Conservation (phyloP, 1,284 basidiomycete species). For the Pseudozyma thailandica region DNA sequence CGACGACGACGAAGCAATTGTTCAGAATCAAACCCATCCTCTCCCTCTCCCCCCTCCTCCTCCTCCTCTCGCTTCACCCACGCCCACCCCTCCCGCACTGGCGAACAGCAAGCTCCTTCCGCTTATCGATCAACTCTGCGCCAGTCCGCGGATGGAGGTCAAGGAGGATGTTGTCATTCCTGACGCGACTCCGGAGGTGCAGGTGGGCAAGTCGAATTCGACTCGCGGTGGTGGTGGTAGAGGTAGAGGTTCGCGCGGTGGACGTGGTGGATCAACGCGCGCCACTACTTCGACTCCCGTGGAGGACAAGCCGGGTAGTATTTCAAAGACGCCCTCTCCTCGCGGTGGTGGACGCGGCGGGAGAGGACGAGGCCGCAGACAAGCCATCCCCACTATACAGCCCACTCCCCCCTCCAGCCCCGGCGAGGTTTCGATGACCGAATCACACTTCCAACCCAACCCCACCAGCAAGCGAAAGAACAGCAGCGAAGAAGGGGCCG, state of each 20-base stretch:
- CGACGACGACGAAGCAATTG: conserved; percentile 14
- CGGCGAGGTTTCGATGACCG: background rate
- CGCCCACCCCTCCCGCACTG: background rate
- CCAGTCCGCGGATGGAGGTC: no score
- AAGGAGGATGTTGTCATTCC: no score
- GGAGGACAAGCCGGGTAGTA: no score
- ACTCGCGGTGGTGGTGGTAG: conserved; percentile 14
- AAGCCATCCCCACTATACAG: background rate
- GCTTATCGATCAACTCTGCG: no score
- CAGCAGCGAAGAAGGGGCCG: background rate
- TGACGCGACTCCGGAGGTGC: background rate
- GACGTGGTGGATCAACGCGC: conserved; percentile 1
- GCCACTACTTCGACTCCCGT: no score
- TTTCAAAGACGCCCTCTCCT: no score
- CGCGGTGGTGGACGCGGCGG: no score
- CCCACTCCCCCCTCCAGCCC: background rate
- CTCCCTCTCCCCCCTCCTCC: background rate
- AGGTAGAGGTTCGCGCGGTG: conserved; percentile 6
- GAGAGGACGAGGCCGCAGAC: background rate
- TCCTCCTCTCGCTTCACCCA: background rate
- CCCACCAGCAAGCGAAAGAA: background rate
- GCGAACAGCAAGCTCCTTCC: background rate
- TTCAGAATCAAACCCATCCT: background rate
- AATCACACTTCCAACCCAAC: background rate
- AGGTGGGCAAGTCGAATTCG: conserved; percentile 1